Evolutionary conservation across 2,329 filamentous ascomycete genomes (phyloP), one percentile per base, ranked within the genome.

Genomic region (Plenodomus tracheiphilus): DNA sequence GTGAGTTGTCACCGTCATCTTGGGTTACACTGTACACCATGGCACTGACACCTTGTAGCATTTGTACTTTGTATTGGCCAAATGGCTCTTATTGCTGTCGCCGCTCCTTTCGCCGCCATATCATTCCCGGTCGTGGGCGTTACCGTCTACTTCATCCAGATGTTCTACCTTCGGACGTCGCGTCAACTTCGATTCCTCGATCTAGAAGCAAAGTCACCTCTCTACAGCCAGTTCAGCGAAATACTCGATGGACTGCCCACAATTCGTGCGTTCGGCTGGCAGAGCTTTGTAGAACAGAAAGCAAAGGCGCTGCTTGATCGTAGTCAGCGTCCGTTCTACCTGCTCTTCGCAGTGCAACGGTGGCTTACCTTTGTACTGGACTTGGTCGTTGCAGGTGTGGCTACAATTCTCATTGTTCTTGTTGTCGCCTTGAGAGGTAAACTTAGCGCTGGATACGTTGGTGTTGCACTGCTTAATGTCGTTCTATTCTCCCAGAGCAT

Each of bases 211-310:
- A 77, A 78, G 48, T 73, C 74, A 0, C 77, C 78, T 1, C 68
- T 82, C 0, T 81, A 78, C 55, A 76, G 78, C 0, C 77, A 81
- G 36, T 81, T 82, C 51, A 66, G 75, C 8, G 81, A 83, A 46
- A 78, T 77, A 0, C 56, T 81, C 0, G 65, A 71, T 8, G 80
- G 80, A 0, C 55, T 82, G 0, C 53, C 73, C 1, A 82, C 79
- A 0, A 77, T 84, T 30, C 77, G 80, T 8, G 75, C 80, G 0
- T 81, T 80, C 45, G 71, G 72, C 1, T 81, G 79, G 79, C 69
- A 73, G n/a, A 57, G 58, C 4, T 60, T 67, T 2, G 69, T 76
- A 25, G 64, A 70, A 0, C 54, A 72, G 11, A 74, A 75, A 39
- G 74, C 70, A 2, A 65, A 71, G 0, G 43, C 57, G 2, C 51